phyloP scores from a whole-genome alignment of 768 basidiomycete genomes.

The Chalciporus sphaerocephalus region DNA sequence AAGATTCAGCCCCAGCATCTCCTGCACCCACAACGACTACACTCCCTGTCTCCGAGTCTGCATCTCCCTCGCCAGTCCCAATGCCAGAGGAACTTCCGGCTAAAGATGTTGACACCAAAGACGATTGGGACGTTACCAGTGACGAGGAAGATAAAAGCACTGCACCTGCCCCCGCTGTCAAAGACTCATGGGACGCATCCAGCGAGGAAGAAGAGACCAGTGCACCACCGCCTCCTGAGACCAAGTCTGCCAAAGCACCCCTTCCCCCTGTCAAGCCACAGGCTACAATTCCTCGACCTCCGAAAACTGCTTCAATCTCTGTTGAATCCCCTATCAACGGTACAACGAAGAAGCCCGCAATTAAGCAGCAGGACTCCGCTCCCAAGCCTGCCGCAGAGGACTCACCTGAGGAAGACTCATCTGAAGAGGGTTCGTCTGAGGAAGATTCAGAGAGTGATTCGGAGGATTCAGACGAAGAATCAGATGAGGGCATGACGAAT shows the following conservation, averaged over 20 bases:
- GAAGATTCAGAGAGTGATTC: constrained; percentile 50
- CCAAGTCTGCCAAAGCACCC: constrained; percentile 15
- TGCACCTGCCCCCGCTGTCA: constrained; percentile 34
- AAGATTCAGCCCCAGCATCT: constrained; percentile 41
- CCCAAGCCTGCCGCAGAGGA: constrained; percentile 28
- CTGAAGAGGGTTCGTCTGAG: constrained; percentile 44
- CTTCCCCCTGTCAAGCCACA: background rate
- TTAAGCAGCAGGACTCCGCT: constrained; percentile 26
- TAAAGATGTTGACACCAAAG: constrained; percentile 35
- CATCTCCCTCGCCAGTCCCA: constrained; percentile 22
- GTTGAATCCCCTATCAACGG: constrained; percentile 8
- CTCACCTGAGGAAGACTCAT: constrained; percentile 31
- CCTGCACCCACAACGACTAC: constrained; percentile 37
- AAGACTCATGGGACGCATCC: constrained; percentile 68
- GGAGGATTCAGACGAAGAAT: constrained; percentile 35
- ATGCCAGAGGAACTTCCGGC: constrained; percentile 28
- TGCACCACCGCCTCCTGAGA: constrained; percentile 10
- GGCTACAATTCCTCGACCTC: background rate
- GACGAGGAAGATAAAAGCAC: constrained; percentile 36
- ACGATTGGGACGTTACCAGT: constrained; percentile 52
- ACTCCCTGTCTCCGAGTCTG: constrained; percentile 17
- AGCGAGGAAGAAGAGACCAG: constrained; percentile 49
- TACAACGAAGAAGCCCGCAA: constrained; percentile 9
- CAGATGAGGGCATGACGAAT: constrained; percentile 63
- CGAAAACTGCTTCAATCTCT: constrained; percentile 1